Base-by-base conservation (phyloP, 108 stramenopile species). In the Nannochloropsis gaditana region DNA sequence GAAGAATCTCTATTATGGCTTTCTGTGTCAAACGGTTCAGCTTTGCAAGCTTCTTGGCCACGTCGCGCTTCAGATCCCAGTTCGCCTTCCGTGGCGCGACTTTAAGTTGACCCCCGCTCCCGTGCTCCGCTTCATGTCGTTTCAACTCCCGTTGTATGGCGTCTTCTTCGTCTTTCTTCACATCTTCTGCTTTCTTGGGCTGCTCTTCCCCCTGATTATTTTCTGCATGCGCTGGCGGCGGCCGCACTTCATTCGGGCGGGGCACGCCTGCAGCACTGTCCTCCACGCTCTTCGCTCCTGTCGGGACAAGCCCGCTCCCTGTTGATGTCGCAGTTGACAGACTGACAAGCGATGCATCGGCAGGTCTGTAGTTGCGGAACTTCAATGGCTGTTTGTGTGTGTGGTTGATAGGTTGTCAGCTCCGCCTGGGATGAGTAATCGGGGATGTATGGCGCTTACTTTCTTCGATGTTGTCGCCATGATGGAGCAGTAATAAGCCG, bases 31-130 rank as follows among this genome's bases (percentile, higher is more conserved):
- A 43, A 79, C 47, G 82, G 15, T 80, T 43, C 4, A 90, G 81
- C 82, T 87, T 87, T 21, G 79, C 86, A 19, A 86, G 31, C 84
- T 83, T 87, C 9, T 31, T 21, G 45, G 42, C 80, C 44, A 84
- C 11, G 45, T 88, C 85, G 41, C 84, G 79, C 80, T 90, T 90
- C 44, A 90, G 81, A 45, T 90, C 90, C 90, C 90, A 90, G 80
- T 90, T 90, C 15, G 45, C n/a, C 44, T 88, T 87, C 79, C 85
- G 84, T n/a, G 90, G 90, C 19, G 84, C 81, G n/a, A 87, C 79
- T n/a, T 11, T 21, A 9, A 84, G 31, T 31, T 86, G 59, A 2
- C 59, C 59, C 59, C 59, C 59, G n/a, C 59, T 73, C n/a, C 59
- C 59, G n/a, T 73, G 2, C 59, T 73, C 59, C 59, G 15, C 59